These are phyloP conservation scores for Lactifluus pinguis DNA, from an alignment of 768 basidiomycete genomes.

Conservation along the genomic window DNA sequence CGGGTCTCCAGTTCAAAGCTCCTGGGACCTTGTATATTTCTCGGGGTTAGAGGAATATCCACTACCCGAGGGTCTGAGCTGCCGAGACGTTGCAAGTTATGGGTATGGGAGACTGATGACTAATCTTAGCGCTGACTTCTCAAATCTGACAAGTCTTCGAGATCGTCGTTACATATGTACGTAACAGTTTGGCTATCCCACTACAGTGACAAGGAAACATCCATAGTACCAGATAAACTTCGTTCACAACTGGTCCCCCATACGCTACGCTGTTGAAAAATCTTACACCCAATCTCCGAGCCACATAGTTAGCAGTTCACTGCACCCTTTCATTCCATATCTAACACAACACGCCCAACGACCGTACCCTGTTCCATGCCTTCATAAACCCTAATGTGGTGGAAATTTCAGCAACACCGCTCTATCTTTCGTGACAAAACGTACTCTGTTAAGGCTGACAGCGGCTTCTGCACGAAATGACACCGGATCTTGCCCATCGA, in stretches of 20 bases:
- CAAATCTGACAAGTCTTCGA: too few species aligned
- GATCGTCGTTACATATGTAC: too few species aligned
- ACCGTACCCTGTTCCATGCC: slow-evolving; percentile 30
- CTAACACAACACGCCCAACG: slow-evolving; percentile 7
- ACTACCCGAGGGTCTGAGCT: too few species aligned
- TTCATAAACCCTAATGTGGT: slow-evolving; percentile 29
- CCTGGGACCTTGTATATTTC: too few species aligned
- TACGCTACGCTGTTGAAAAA: neutral
- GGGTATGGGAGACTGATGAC: too few species aligned
- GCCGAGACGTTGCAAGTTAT: too few species aligned
- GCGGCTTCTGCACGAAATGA: slow-evolving; percentile 36
- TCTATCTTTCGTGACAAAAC: slow-evolving; percentile 21
- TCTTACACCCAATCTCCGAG: neutral
- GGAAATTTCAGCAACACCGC: neutral
- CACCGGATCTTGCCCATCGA: slow-evolving; percentile 61
- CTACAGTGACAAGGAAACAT: neutral
- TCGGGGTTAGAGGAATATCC: too few species aligned
- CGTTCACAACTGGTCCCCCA: neutral
- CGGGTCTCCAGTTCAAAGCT: too few species aligned
- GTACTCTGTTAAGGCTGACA: slow-evolving; percentile 45
- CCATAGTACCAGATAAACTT: neutral
- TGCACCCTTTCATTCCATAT: slow-evolving; percentile 5
- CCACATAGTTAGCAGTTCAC: neutral
- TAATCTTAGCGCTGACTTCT: too few species aligned
- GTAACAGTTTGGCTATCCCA: too few species aligned